Conservation (phyloP, 352 stramenopile genomes). For the Globisporangium heterothallicum region DNA sequence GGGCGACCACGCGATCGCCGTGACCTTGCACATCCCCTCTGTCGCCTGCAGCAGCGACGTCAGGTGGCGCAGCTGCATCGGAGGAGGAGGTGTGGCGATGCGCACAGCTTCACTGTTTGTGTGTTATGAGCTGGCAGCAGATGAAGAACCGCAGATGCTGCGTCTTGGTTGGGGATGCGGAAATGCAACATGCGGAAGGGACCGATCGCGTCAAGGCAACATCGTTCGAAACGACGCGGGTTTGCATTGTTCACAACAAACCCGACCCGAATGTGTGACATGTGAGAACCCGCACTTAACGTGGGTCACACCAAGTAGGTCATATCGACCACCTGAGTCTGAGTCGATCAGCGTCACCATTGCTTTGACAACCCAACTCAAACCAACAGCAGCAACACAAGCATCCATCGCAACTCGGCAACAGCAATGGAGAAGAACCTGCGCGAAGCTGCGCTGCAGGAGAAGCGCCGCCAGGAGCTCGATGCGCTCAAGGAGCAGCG, state of each 20-base stretch:
- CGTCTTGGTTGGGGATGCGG: no score
- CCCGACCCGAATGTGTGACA: no score
- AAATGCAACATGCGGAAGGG: no score
- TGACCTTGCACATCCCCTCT: slow-evolving; percentile 91
- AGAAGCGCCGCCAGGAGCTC: slow-evolving; percentile 66
- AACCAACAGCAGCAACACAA: neutral
- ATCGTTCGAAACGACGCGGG: no score
- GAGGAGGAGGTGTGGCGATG: neutral
- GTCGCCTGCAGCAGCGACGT: slow-evolving; percentile 89
- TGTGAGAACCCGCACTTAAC: no score
- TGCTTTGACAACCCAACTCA: neutral
- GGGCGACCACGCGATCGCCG: slow-evolving; percentile 88
- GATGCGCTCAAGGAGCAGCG: slow-evolving; percentile 75
- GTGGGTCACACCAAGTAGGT: slow-evolving; percentile 1
- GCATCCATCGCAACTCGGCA: neutral
- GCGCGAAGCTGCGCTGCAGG: slow-evolving; percentile 62
- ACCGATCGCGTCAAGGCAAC: no score
- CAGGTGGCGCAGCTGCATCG: slow-evolving; percentile 91
- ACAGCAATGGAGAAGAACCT: slow-evolving; percentile 36
- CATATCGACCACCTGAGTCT: neutral
- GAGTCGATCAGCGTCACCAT: neutral
- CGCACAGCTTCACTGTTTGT: no score
- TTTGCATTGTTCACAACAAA: no score
- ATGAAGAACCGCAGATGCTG: no score
- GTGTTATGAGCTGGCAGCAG: no score